A percentile compares a stretch with the other conserved stretches of the same genome.
These are phyloP conservation scores for Ophiostoma quercus DNA, from an alignment of 2,329 filamentous ascomycete species.

Conservation along the genomic window DNA sequence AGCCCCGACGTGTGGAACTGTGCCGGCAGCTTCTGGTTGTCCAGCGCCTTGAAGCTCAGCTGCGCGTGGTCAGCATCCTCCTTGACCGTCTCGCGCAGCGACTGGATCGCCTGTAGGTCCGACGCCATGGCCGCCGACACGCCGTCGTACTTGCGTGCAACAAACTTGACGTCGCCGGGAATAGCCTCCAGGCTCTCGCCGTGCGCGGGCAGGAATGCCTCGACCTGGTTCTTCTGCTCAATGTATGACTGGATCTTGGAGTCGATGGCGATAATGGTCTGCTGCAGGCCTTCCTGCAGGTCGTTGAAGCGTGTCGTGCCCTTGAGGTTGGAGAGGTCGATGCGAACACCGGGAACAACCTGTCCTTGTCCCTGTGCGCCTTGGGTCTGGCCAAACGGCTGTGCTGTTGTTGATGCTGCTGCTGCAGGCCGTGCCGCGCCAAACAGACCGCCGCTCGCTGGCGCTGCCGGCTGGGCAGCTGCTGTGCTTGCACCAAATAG, in stretches of 20 bases:
- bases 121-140: conserved; percentile 39
- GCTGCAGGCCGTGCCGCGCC: conserved; percentile 24
- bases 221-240: conserved; percentile 68
- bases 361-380: background rate
- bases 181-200: conserved; percentile 38
- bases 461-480: conserved; percentile 24
- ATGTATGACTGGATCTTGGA: conserved; percentile 76
- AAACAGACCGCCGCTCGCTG: conserved; percentile 19
- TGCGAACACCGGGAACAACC: conserved; percentile 65
- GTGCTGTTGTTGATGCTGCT: conserved; percentile 23
- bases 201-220: conserved; percentile 58
- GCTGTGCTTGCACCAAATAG: conserved; percentile 27
- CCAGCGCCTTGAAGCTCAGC: conserved; percentile 43
- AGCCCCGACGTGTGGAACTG: conserved; percentile 47
- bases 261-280: conserved; percentile 72
- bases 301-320: conserved; percentile 90
- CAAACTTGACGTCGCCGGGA: conserved; percentile 42
- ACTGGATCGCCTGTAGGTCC: conserved; percentile 41
- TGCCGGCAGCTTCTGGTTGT: conserved; percentile 44
- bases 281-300: conserved; percentile 74
- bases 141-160: conserved; percentile 43
- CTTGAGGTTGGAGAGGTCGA: conserved; percentile 72
- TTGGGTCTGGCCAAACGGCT: conserved; percentile 40
- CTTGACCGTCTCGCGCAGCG: conserved; percentile 39
- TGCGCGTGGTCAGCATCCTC: conserved; percentile 40